Evolutionary conservation across 2,329 filamentous ascomycete species (phyloP), one percentile per base, ranked within the genome.

Genomic region (Elsinoe arachidis): DNA sequence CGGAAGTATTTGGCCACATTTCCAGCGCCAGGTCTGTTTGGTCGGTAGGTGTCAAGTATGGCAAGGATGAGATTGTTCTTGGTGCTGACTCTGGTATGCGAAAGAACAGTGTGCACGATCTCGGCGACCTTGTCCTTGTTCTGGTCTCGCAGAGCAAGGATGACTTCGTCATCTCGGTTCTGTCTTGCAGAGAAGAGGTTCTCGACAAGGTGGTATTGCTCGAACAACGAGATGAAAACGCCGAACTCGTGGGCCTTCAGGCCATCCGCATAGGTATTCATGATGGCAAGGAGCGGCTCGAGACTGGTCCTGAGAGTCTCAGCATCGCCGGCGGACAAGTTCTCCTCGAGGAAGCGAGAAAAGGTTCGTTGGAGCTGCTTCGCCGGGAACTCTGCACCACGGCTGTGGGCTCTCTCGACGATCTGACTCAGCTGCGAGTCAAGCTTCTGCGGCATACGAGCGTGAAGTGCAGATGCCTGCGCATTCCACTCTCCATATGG

Each of bases 401-500:
- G 84, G 57, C 82, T 75, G 71, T 85, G 88, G 41, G 90, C 84
- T 60, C 88, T 86, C 59, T 97, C 92, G 54, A 97, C 86, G 44
- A 95, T 86, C 66, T 93, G 88, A 11, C 85, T 84, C 63, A 99
- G 86, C 62, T 83, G 84, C 19, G 83, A 73, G 65, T 96, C 91
- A 30, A 99, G 84, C 76, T 92, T 96, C 70, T 92, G 86, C 0
- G 93, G 93, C 88, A 97, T 99, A 66, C 93, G 88, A 5, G 91
- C 88, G 73, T 97, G 92, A n/a, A 99, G 82, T 19, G 93, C 93
- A 51, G 93, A 95, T 64, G 95, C 93, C 69, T 97, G 90, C 5
- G 92, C 88, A 62, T 87, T 90, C 89, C 92, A 99, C 73, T 99
- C 90, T 71, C 92, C 90, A 70, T 93, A 99, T 1, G 93, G 93